A percentile compares a stretch with the other conserved stretches of the same genome.
phyloP scores from a whole-genome alignment of 768 basidiomycete species.

The Suillus subluteus region DNA sequence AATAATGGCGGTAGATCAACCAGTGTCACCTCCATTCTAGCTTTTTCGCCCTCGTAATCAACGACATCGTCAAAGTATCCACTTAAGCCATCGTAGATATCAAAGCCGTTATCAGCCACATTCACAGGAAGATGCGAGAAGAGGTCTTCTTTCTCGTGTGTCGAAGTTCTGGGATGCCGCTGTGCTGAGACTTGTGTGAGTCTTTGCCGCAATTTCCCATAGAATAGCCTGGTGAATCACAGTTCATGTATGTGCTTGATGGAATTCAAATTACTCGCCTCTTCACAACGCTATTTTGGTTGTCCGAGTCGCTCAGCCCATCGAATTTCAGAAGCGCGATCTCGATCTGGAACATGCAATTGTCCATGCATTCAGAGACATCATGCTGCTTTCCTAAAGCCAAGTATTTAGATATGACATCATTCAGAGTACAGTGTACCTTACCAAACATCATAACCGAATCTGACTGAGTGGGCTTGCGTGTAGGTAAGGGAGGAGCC shows the following conservation, averaged over 20 bases:
- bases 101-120: constrained; percentile 85
- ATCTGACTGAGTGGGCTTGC: constrained; percentile 58
- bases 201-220: constrained; percentile 81
- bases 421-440: constrained; percentile 20
- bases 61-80: constrained; percentile 89
- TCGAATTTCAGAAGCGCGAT: constrained; percentile 83
- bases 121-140: constrained; percentile 96
- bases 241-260: not conserved
- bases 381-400: constrained; percentile 89
- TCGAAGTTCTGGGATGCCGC: constrained; percentile 50
- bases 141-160: constrained; percentile 87
- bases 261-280: constrained; percentile 47
- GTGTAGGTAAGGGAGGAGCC: constrained; percentile 60
- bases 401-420: constrained; percentile 11
- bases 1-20: constrained; percentile 88
- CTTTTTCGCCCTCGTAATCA: constrained; percentile 86
- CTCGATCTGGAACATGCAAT: constrained; percentile 99
- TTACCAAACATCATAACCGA: constrained; percentile 92
- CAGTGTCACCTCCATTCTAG: constrained; percentile 83
- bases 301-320: constrained; percentile 39
- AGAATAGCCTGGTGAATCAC: constrained; percentile 67
- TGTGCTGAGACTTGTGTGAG: constrained; percentile 40
- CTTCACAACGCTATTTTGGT: constrained; percentile 83
- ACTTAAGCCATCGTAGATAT: constrained; percentile 92
- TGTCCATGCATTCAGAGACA: constrained; percentile 98